Conservation (phyloP, 768 basidiomycete species). For the Collybiopsis luxurians region DNA sequence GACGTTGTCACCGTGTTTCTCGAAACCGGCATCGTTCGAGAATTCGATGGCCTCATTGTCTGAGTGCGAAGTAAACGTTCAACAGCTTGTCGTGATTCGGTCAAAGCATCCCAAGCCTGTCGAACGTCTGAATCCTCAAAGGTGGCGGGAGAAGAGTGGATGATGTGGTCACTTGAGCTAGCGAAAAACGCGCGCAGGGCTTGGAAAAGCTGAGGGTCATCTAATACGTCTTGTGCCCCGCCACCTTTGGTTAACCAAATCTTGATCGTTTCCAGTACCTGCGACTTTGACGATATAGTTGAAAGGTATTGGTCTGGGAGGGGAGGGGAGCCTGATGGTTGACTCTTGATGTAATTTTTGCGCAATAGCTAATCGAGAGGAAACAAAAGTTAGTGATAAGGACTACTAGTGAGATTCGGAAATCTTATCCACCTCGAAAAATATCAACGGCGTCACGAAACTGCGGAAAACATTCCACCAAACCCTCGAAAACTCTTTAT, state of each 20-base stretch:
- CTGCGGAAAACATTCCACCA: slow-evolving; percentile 88
- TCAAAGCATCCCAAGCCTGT: slow-evolving; percentile 44
- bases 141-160: slow-evolving; percentile 35
- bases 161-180: slow-evolving; percentile 47
- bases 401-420: not conserved
- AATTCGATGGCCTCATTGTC: slow-evolving; percentile 56
- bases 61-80: slow-evolving; percentile 48
- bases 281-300: slow-evolving; percentile 50
- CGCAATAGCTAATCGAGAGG: slow-evolving; percentile 54
- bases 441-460: slow-evolving; percentile 76
- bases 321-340: slow-evolving; percentile 38
- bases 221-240: slow-evolving; percentile 77
- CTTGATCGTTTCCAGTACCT: slow-evolving; percentile 61
- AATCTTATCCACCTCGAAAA: slow-evolving; percentile 75
- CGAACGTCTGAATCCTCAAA: slow-evolving; percentile 43
- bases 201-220: slow-evolving; percentile 63
- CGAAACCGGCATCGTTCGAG: slow-evolving; percentile 3
- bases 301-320: slow-evolving; percentile 46
- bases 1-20: slow-evolving; percentile 3
- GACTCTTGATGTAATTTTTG: slow-evolving; percentile 65
- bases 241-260: slow-evolving; percentile 75
- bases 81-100: slow-evolving; percentile 39
- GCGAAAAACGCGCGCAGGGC: slow-evolving; percentile 60
- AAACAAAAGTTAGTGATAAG: not conserved
- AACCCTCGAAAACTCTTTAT: slow-evolving; percentile 65